Conservation (phyloP, 2,329 filamentous ascomycete species). For the Penicillium occitanis region DNA sequence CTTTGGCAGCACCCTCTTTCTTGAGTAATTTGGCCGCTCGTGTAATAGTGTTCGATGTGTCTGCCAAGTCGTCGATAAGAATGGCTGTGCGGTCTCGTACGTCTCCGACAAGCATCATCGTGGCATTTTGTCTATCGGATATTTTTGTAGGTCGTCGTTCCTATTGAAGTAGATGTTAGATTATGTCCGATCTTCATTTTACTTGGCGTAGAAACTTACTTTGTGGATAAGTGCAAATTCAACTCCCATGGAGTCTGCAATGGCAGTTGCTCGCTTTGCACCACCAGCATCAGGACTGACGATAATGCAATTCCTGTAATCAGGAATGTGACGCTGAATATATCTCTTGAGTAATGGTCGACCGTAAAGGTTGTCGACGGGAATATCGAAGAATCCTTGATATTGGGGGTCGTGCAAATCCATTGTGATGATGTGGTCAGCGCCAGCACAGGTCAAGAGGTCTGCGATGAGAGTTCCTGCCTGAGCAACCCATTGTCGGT, state of each 20-base stretch:
- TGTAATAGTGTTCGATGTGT: constrained; percentile 96
- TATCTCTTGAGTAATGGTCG: constrained; percentile 59
- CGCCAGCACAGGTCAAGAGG: constrained; percentile 89
- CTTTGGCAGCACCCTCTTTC: constrained; percentile 82
- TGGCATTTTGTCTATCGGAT: constrained; percentile 74
- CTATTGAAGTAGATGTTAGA: constrained; percentile 44
- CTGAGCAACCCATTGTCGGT: constrained; percentile 98
- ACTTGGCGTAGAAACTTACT: constrained; percentile 52
- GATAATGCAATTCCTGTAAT: constrained; percentile 82
- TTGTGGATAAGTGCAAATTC: constrained; percentile 98
- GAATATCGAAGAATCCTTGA: constrained; percentile 98
- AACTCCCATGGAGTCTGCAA: constrained; percentile 89
- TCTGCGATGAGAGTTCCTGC: constrained; percentile 93
- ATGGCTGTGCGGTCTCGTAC: constrained; percentile 80
- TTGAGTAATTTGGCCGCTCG: constrained; percentile 95
- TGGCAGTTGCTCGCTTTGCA: constrained; percentile 91
- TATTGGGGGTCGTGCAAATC: constrained; percentile 96
- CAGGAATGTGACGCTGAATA: constrained; percentile 76
- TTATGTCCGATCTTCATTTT: not conserved
- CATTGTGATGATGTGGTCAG: constrained; percentile 97
- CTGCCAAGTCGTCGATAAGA: constrained; percentile 88
- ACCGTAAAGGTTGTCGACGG: constrained; percentile 93
- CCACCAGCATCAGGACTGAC: constrained; percentile 96
- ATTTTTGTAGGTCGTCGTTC: constrained; percentile 87
- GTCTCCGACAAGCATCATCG: constrained; percentile 93